Base-by-base conservation (phyloP, 2,329 filamentous ascomycete genomes). In the Colletotrichum gigasporum region DNA sequence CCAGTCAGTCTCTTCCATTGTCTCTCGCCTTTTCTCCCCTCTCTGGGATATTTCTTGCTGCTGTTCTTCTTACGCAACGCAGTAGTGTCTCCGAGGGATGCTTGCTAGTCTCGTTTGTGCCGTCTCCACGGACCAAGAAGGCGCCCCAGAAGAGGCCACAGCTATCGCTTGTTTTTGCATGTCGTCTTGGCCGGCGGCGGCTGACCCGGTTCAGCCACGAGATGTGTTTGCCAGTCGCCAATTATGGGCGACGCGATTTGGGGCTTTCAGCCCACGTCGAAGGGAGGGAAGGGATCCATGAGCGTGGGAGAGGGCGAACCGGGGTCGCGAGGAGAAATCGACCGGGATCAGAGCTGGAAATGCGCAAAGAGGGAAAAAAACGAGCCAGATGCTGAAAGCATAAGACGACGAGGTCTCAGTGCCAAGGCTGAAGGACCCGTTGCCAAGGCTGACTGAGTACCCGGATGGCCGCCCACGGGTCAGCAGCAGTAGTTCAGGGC, bases 361-460 rank as follows among this genome's bases (percentile, higher is more conserved):
- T 12, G 32, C 12, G 22, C 28, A 44, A 26, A 35, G 28, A 52
- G 9, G 1, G 22, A 44, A 37, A 62, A 39, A 32, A n/a, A n/a
- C n/a, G n/a, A n/a, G n/a, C n/a, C n/a, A n/a, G n/a, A n/a, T n/a
- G n/a, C n/a, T n/a, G n/a, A n/a, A n/a, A 63, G 61, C 61, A 53
- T 54, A 61, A 64, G 28, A 61, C 56, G 28, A 64, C 62, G 56
- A n/a, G 12, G 35, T 44, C 28, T n/a, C 18, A 37, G 28, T 62
- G 62, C 62, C 62, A 64, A 64, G 62, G 62, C 62, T 64, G 62
- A 64, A 12, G n/a, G 47, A 34, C 62, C 56, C 48, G 34, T 55
- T 35, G 62, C 62, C 62, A 64, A 64, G 62, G 57, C 42, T 64
- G 61, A 51, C 50, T 10, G 41, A 44, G 56, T 10, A 64, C 62